Percentiles rank a stretch among this genome's conserved stretches.
Evolutionary conservation across 1,139 yeast genomes (phyloP).

Genomic region (Sporopachydermia cereana): DNA sequence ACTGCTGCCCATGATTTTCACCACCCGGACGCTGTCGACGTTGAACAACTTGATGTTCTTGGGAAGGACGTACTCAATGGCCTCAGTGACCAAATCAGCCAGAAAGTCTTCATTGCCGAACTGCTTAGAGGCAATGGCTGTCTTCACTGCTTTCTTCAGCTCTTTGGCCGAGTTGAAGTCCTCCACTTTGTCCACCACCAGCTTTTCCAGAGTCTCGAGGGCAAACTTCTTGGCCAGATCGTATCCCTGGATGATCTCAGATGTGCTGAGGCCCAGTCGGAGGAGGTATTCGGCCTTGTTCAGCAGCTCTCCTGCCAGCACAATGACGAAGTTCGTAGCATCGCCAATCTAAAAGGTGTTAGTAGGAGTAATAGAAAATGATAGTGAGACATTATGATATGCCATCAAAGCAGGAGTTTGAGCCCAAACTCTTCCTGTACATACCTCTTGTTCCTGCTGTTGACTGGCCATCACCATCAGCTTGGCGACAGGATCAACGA

Average conservation of each 20-base stretch:
- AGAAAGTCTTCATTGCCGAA: constrained; percentile 77
- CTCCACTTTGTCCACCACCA: constrained; percentile 52
- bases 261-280: constrained; percentile 76
- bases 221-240: constrained; percentile 73
- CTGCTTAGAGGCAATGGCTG: constrained; percentile 90
- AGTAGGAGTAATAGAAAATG: not conserved
- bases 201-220: constrained; percentile 45
- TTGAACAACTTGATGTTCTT: constrained; percentile 54
- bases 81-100: constrained; percentile 73
- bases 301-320: constrained; percentile 84
- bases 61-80: constrained; percentile 73
- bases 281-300: constrained; percentile 75
- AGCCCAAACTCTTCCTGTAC: constrained; percentile 7
- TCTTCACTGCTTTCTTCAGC: constrained; percentile 63
- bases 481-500: constrained; percentile 96
- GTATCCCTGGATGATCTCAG: constrained; percentile 85
- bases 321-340: constrained; percentile 57
- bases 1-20: constrained; percentile 90
- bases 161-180: constrained; percentile 44
- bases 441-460: constrained; percentile 78
- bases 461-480: constrained; percentile 92
- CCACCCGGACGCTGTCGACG: constrained; percentile 89
- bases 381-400: not conserved
- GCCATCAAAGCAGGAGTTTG: not conserved
- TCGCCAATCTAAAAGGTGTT: constrained; percentile 45